A percentile compares a stretch with the other conserved stretches of the same genome.
Evolutionary conservation across 139 green algal genomes (phyloP).

Genomic region (Picochlorum sp.): DNA sequence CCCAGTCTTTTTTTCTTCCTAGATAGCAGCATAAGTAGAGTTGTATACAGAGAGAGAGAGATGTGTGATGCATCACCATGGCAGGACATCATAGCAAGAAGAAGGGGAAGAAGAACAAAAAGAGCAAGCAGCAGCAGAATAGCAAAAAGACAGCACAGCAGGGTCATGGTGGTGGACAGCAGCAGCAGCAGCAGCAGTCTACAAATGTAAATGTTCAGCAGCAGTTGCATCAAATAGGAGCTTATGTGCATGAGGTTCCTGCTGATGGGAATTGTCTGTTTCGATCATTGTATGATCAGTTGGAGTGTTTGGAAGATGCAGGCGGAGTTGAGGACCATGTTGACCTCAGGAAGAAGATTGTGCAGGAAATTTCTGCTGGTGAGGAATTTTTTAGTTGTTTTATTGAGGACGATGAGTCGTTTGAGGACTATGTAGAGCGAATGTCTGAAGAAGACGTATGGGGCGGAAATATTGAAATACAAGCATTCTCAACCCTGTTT

Average conservation of each 20-base stretch:
- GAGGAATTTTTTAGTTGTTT: slow-evolving; percentile 41
- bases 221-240: background rate
- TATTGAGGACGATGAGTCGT: slow-evolving; percentile 51
- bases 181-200: too few species aligned
- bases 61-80: too few species aligned
- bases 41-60: too few species aligned
- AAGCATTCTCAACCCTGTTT: slow-evolving; percentile 32
- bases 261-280: slow-evolving; percentile 19
- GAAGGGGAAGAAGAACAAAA: too few species aligned
- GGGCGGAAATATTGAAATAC: slow-evolving; percentile 53
- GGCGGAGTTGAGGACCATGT: background rate
- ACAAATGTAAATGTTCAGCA: background rate
- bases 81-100: too few species aligned
- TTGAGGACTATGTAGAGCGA: slow-evolving; percentile 39
- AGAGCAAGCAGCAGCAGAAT: too few species aligned
- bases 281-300: slow-evolving; percentile 8
- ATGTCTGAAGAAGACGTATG: slow-evolving; percentile 43
- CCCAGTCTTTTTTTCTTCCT: too few species aligned
- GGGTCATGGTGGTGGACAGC: too few species aligned
- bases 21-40: too few species aligned
- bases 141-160: too few species aligned
- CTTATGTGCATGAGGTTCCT: slow-evolving; percentile 3
- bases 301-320: background rate
- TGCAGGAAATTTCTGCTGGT: slow-evolving; percentile 26
- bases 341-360: slow-evolving; percentile 8